Percentiles rank a stretch among this genome's conserved stretches.
These are phyloP conservation scores for Ajuga reptans DNA, from an alignment of 305 asterid genomes.

Conservation along the genomic window DNA sequence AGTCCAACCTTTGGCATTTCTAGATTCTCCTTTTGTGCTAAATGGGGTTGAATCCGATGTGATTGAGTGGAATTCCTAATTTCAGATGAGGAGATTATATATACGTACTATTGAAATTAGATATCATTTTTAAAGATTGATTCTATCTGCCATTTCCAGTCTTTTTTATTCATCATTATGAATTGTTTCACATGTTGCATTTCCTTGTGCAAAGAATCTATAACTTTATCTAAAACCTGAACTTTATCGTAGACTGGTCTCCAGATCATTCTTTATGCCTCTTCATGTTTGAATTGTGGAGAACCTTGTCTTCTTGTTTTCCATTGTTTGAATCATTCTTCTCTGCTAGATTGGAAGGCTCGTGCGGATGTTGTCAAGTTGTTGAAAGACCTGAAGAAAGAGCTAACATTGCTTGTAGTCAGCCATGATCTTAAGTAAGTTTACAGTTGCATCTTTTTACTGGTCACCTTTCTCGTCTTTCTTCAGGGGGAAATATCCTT, in stretches of 20 bases:
- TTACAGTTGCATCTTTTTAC: constrained; percentile 18
- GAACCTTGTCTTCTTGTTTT: background rate
- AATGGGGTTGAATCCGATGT: background rate
- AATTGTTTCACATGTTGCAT: background rate
- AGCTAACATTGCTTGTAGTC: constrained; percentile 74
- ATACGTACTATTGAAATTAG: background rate
- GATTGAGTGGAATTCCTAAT: background rate
- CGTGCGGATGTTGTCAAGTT: constrained; percentile 82
- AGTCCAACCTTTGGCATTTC: background rate
- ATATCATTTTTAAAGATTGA: background rate
- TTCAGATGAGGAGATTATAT: constrained; percentile 1
- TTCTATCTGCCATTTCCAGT: background rate
- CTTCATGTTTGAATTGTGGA: background rate
- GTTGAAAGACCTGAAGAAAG: constrained; percentile 68
- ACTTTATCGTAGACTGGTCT: background rate
- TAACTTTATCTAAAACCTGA: background rate
- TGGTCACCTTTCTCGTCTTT: constrained; percentile 1
- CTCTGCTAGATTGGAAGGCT: constrained; percentile 78
- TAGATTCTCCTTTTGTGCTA: background rate
- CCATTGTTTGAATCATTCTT: constrained; percentile 11
- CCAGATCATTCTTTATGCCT: background rate
- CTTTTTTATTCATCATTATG: background rate
- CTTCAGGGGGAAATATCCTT: background rate
- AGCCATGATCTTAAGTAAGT: constrained; percentile 93
- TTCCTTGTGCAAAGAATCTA: background rate